A percentile compares a stretch with the other conserved stretches of the same genome.
Evolutionary conservation across 805 yeast species (phyloP).

Genomic region (Teunomyces funiuensis): DNA sequence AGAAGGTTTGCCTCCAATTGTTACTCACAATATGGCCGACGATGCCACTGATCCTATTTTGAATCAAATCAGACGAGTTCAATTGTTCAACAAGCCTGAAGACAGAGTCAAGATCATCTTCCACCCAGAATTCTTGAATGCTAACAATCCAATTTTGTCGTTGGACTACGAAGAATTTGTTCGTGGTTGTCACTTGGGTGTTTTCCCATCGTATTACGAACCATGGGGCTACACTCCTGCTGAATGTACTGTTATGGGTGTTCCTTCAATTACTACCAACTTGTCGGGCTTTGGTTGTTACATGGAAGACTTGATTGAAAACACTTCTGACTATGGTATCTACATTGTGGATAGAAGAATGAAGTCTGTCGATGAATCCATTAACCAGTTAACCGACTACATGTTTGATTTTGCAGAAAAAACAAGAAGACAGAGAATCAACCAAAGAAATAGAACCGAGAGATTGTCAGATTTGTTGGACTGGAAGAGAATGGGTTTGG

Average conservation of each 20-base stretch:
- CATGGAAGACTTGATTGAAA: conserved; percentile 96
- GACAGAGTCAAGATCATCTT: conserved; percentile 94
- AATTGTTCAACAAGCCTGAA: conserved; percentile 82
- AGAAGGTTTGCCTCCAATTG: conserved; percentile 88
- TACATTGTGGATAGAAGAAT: conserved; percentile 93
- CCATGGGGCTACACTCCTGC: conserved; percentile 99
- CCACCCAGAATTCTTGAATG: conserved; percentile 96
- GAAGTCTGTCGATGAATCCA: conserved; percentile 90
- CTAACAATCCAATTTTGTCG: conserved; percentile 90
- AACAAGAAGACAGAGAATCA: conserved; percentile 94
- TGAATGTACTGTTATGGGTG: conserved; percentile 99
- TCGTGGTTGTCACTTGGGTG: conserved; percentile 96
- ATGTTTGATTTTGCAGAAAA: conserved; percentile 88
- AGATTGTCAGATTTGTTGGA: conserved; percentile 88
- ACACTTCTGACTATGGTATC: conserved; percentile 92
- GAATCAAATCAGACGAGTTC: conserved; percentile 87
- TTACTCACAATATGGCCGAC: conserved; percentile 94
- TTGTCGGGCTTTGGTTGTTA: conserved; percentile 96
- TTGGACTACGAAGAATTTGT: conserved; percentile 97
- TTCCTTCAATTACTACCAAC: conserved; percentile 95
- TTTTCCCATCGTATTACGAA: conserved; percentile 96
- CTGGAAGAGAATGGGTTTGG: conserved; percentile 98
- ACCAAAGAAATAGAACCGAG: conserved; percentile 96
- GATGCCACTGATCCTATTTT: conserved; percentile 89
- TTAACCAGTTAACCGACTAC: conserved; percentile 82